Evolutionary conservation across 1,139 yeast genomes (phyloP), one percentile per base, ranked within the genome.

Genomic region (Yamadazyma atlantica): DNA sequence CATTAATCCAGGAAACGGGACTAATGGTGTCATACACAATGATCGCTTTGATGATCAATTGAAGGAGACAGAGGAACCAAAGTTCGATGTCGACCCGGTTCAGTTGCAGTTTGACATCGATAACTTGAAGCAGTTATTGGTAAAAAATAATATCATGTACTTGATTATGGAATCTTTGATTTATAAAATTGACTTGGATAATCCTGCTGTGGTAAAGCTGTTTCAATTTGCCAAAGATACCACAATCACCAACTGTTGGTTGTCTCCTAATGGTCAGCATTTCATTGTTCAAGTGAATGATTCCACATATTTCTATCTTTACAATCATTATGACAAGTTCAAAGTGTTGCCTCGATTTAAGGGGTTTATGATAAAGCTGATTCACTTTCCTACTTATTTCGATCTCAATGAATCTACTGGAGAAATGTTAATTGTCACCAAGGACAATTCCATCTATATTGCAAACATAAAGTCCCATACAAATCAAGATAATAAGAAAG

Each of bases 91-190:
- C n/a, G 75, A 70, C 37, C 60, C 60, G 23, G 75, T 70, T 3
- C 75, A 64, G 47, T 58, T 70, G 16, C 75, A 69, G 42, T 70
- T 70, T 47, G 60, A 55, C 19, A 58, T 69, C 22, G 45, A 51
- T n/a, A 48, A 54, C 3, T 54, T 71, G 29, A 49, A 44, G 11
- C 43, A 48, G n/a, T 48, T 66, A 10, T 42, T 50, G 14, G 70
- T 66, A 2, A 54, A 55, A 34, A 60, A 54, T 40, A 65, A 69
- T 41, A 49, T 55, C 19, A 69, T 71, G 75, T 63, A 49, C 40
- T 47, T 71, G n/a, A 33, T 66, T 3, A 41, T 62, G 11, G 49
- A 51, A 4, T 41, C 37, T 2, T 29, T 44, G 9, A 54, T 64
- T 1, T 58, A 53, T 37, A 55, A 58, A 32, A 70, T 71, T 24